A percentile compares a stretch with the other conserved stretches of the same genome.
Evolutionary conservation across 306 rosid species (phyloP).

Genomic region (Crataegus laevigata): DNA sequence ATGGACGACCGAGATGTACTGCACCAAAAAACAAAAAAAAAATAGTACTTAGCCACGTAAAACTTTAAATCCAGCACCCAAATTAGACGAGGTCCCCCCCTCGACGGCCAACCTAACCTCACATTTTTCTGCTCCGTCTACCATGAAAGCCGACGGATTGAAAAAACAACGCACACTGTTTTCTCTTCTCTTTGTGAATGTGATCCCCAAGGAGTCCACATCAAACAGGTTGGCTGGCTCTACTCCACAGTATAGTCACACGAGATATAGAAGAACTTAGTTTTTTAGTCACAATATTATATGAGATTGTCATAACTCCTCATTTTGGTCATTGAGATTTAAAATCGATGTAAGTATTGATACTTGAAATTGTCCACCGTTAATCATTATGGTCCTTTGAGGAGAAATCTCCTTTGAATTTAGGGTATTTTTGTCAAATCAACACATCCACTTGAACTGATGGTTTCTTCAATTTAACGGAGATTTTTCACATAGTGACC

Average conservation of each 20-base stretch:
- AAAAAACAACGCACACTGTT: not conserved
- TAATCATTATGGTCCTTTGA: no score
- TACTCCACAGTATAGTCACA: not conserved
- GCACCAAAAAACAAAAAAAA: not conserved
- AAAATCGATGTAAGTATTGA: no score
- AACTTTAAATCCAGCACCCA: not conserved
- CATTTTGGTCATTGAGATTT: no score
- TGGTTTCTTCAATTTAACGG: no score
- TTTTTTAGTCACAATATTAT: no score
- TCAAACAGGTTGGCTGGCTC: not conserved
- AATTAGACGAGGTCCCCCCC: slow-evolving; percentile 5
- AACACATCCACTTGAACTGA: no score
- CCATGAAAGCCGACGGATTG: not conserved
- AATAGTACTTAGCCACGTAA: not conserved
- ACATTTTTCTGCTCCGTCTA: not conserved
- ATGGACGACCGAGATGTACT: not conserved
- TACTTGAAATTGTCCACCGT: no score
- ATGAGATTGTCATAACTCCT: no score
- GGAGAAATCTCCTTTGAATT: no score
- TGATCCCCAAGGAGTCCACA: slow-evolving; percentile 10
- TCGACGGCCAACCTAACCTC: not conserved
- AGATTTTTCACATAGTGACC: no score
- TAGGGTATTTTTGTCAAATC: no score
- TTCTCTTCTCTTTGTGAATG: not conserved
- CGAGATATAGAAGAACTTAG: not conserved